Evolutionary conservation across 148 eudicot genomes (phyloP).

Genomic region (Camellia japonica): DNA sequence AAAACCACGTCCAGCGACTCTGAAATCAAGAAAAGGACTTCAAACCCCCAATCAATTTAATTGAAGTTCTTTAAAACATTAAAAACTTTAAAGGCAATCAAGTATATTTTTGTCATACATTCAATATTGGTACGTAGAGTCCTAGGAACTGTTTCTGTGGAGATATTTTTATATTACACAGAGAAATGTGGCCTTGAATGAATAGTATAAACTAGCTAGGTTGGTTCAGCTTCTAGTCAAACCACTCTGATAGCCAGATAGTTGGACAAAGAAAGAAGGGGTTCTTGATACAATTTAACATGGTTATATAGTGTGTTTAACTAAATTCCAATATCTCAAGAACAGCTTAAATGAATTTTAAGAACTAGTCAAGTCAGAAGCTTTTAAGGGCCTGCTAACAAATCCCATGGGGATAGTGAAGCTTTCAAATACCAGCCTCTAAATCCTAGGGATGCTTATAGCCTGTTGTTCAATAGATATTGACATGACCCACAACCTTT

Average conservation of each 20-base stretch:
- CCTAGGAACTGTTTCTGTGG: too few relatives aligned
- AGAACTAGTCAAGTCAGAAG: background rate
- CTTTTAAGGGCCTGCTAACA: background rate
- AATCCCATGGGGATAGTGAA: background rate
- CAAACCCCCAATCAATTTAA: background rate
- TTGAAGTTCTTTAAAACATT: too few relatives aligned
- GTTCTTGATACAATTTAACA: background rate
- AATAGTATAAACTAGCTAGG: too few relatives aligned
- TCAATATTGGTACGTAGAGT: too few relatives aligned
- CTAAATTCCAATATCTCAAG: background rate
- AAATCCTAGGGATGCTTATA: background rate
- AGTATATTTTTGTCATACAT: too few relatives aligned
- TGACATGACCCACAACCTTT: too few relatives aligned
- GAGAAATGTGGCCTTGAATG: too few relatives aligned
- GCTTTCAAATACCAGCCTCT: background rate
- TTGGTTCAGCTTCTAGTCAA: too few relatives aligned
- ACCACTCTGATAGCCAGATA: background rate
- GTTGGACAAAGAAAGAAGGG: background rate
- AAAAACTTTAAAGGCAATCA: too few relatives aligned
- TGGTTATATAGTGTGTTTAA: too few relatives aligned
- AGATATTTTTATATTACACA: too few relatives aligned
- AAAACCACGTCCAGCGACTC: slow-evolving; percentile 1
- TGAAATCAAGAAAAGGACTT: background rate
- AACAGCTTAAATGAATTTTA: background rate
- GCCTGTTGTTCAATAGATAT: too few relatives aligned